A percentile compares a stretch with the other conserved stretches of the same genome.
phyloP scores from a whole-genome alignment of 2,329 filamentous ascomycete genomes.

The Apiospora arundinis region DNA sequence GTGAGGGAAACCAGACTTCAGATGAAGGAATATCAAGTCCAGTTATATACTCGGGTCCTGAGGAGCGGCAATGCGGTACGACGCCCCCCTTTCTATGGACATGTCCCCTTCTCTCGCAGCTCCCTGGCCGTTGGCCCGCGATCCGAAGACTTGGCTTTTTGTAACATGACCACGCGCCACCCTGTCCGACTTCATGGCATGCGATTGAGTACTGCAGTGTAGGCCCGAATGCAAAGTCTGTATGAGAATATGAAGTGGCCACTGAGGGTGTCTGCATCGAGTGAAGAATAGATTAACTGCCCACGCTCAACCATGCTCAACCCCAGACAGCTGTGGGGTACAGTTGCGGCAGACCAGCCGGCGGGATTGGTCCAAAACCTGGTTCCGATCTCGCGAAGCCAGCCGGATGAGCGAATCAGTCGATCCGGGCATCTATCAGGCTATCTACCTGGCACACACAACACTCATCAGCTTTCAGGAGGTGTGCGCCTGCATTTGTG shows the following conservation, averaged over 20 bases:
- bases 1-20: not conserved
- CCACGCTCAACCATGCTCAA: not conserved
- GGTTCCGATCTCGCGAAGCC: not conserved
- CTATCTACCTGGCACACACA: not conserved
- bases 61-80: not conserved
- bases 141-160: not conserved
- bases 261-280: not conserved
- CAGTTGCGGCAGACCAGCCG: not conserved
- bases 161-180: not conserved
- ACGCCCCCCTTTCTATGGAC: not conserved
- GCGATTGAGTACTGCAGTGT: not conserved
- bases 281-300: slow-evolving; percentile 5
- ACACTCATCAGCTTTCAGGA: not conserved
- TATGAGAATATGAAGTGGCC: not conserved
- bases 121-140: slow-evolving; percentile 1
- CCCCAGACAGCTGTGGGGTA: not conserved
- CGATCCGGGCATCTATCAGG: not conserved
- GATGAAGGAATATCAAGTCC: not conserved
- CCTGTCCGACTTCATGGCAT: not conserved
- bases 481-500: not conserved
- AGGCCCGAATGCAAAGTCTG: not conserved
- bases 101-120: not conserved
- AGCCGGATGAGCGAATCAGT: slow-evolving; percentile 1
- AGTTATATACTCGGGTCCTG: not conserved
- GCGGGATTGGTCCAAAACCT: slow-evolving; percentile 8